Evolutionary conservation across 2,329 filamentous ascomycete genomes (phyloP).

Genomic region (Aureobasidium sp.): DNA sequence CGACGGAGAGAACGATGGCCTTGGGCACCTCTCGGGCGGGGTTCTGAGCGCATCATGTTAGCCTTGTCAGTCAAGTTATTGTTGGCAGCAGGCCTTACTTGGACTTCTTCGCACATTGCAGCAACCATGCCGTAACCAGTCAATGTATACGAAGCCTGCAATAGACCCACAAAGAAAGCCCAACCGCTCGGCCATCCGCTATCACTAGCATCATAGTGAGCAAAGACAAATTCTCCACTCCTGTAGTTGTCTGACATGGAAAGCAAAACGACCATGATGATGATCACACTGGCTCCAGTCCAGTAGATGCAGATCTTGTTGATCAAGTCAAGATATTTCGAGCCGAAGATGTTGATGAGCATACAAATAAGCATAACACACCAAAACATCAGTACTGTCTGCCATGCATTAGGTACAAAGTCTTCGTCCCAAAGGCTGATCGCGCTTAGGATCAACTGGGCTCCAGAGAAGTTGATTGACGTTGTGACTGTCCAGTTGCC

Average conservation of each 20-base stretch:
- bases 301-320: slow-evolving; percentile 68
- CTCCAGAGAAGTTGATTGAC: slow-evolving; percentile 63
- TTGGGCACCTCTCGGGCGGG: slow-evolving; percentile 61
- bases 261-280: slow-evolving; percentile 58
- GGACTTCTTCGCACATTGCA: slow-evolving; percentile 64
- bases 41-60: slow-evolving; percentile 32
- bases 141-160: slow-evolving; percentile 55
- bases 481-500: slow-evolving; percentile 62
- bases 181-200: slow-evolving; percentile 60
- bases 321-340: slow-evolving; percentile 55
- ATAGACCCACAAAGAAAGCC: slow-evolving; percentile 63
- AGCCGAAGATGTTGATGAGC: slow-evolving; percentile 54
- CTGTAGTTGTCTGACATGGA: slow-evolving; percentile 50
- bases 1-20: slow-evolving; percentile 61
- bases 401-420: slow-evolving; percentile 58
- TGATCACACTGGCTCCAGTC: slow-evolving; percentile 57
- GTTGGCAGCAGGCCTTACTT: background rate
- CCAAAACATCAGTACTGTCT: slow-evolving; percentile 65
- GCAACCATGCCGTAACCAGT: slow-evolving; percentile 64
- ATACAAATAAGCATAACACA: slow-evolving; percentile 59
- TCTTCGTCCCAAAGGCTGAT: slow-evolving; percentile 63
- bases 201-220: slow-evolving; percentile 55
- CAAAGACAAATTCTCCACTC: slow-evolving; percentile 56
- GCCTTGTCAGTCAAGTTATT: background rate
- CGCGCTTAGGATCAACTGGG: slow-evolving; percentile 57